Base-by-base conservation (phyloP, 495 filamentous ascomycete species). In the Podospora sp. region DNA sequence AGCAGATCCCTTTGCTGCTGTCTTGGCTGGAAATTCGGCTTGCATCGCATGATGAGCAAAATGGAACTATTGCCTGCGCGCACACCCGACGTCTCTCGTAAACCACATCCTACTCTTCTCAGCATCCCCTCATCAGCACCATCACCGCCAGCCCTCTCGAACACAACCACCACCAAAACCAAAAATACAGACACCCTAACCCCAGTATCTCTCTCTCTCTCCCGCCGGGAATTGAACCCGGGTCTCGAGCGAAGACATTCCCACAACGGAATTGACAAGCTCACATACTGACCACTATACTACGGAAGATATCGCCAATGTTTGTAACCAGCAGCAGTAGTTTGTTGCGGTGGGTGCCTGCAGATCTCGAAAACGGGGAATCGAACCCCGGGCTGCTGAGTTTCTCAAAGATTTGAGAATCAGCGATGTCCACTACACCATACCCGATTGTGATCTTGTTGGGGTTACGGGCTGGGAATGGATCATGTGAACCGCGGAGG, bases 341-440 rank as follows among this genome's bases (percentile, higher is more conserved):
- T 46, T 46, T 14, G 40, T 4, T 46, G 2, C 6, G 12, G 40
- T 2, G 2, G 5, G 40, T 46, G 40, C 40, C 40, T 6, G 40
- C 29, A 11, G 40, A 46, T 33, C 56, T 59, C 56, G 56, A 25
- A 59, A 26, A 59, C 56, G 56, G 56, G 56, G 56, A 59, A 27
- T 59, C 56, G 56, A 59, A 59, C 25, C 56, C 56, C 56, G 56
- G 56, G 56, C 56, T 33, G 16, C 25, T 59, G 25, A 59, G 56
- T 2, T n/a, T 3, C 16, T 52, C 49, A 21, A 24, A 6, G 20
- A 57, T 22, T n/a, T 36, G 56, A 33, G 56, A 59, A 16, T 59
- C 56, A 59, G 56, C 56, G 56, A 59, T 33, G 56, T 59, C 56
- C 56, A 27, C 56, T 59, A 59, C 56, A 59, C 56, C 56, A 59